These are phyloP conservation scores for Boletus rubropictus DNA, from an alignment of 768 basidiomycete genomes.

Conservation along the genomic window DNA sequence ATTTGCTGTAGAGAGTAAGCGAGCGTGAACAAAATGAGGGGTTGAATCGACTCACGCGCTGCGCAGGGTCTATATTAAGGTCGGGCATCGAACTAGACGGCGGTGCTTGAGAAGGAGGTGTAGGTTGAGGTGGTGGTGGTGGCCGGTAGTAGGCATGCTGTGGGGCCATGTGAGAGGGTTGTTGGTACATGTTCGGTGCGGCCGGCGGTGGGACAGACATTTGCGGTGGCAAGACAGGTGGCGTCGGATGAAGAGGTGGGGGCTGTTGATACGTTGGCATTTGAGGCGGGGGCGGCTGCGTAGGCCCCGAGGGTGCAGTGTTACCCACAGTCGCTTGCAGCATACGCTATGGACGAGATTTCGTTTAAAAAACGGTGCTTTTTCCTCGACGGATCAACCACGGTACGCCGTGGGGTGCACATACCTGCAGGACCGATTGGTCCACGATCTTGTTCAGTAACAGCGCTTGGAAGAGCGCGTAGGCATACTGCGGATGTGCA, in stretches of 20 bases:
- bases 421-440: conserved; percentile 72
- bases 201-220: conserved; percentile 29
- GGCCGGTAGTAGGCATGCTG: conserved; percentile 31
- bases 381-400: neutral
- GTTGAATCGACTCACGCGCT: conserved; percentile 37
- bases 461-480: conserved; percentile 93
- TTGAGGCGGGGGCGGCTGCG: conserved; percentile 30
- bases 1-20: conserved; percentile 48
- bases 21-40: no score
- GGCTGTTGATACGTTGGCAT: conserved; percentile 28
- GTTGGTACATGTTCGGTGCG: conserved; percentile 28
- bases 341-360: conserved; percentile 39
- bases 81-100: conserved; percentile 33
- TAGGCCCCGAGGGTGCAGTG: conserved; percentile 23
- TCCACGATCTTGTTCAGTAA: conserved; percentile 93
- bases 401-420: conserved; percentile 6
- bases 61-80: conserved; percentile 41
- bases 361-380: conserved; percentile 8
- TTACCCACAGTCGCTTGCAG: conserved; percentile 38
- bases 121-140: conserved; percentile 24
- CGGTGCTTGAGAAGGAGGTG: conserved; percentile 25
- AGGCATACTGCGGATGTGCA: conserved; percentile 87
- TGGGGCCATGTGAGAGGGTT: conserved; percentile 28
- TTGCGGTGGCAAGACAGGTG: conserved; percentile 30
- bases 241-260: conserved; percentile 30